These are phyloP conservation scores for Penicillium sp. DNA, from an alignment of 2,329 filamentous ascomycete species.

Conservation along the genomic window DNA sequence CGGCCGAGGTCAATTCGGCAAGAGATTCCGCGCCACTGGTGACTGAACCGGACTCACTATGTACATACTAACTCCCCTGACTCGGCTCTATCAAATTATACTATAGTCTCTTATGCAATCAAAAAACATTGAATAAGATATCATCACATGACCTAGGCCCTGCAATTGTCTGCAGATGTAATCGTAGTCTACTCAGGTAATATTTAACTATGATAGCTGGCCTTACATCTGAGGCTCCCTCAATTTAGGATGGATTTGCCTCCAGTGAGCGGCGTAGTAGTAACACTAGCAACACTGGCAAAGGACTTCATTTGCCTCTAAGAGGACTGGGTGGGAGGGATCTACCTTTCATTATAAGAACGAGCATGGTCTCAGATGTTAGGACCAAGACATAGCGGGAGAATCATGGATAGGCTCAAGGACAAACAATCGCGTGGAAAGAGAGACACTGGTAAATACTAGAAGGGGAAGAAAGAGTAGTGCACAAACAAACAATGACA, in stretches of 20 bases:
- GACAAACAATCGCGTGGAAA: neutral
- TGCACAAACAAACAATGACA: neutral
- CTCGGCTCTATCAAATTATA: neutral
- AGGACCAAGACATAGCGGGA: neutral
- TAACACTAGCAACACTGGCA: neutral
- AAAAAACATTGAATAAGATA: no score
- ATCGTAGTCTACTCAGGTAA: no score
- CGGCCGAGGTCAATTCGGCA: conserved; percentile 6
- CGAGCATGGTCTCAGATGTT: neutral
- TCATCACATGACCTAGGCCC: no score
- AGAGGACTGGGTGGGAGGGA: no score
- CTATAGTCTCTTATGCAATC: no score
- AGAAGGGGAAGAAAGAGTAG: neutral
- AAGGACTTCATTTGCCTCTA: no score
- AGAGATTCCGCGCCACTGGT: neutral
- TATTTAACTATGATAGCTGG: neutral
- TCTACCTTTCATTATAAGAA: no score
- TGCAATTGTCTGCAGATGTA: no score
- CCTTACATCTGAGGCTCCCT: neutral
- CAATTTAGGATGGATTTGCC: neutral
- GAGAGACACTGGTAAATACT: neutral
- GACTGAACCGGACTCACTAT: no score
- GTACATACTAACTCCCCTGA: no score
- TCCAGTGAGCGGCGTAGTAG: neutral
- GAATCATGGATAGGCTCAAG: neutral